These are phyloP conservation scores for Gentiana macrophylla DNA, from an alignment of 257 asterid genomes.

Conservation along the genomic window DNA sequence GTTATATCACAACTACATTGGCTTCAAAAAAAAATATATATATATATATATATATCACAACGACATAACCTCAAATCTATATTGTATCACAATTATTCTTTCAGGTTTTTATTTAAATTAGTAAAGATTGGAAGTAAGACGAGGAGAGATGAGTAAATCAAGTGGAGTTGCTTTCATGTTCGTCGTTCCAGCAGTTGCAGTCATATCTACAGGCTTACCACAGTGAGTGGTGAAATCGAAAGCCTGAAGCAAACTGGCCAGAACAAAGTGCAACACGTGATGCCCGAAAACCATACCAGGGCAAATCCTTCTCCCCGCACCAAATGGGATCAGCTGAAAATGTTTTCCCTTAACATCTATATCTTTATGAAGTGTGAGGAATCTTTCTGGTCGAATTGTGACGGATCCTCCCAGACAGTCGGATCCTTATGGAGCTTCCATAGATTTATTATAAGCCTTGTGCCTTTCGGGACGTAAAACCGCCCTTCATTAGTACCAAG, in stretches of 20 bases:
- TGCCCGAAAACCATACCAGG: slow-evolving; percentile 36
- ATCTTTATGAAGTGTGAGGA: slow-evolving; percentile 23
- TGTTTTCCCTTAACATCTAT: slow-evolving; percentile 30
- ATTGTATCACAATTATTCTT: too few species aligned
- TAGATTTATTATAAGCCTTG: slow-evolving; percentile 28
- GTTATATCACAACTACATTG: too few species aligned
- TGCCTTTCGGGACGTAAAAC: slow-evolving; percentile 29
- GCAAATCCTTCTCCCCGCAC: slow-evolving; percentile 43
- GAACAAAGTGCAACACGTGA: slow-evolving; percentile 32
- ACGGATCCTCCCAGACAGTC: slow-evolving; percentile 33
- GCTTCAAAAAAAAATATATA: too few species aligned
- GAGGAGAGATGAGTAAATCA: slow-evolving; percentile 22
- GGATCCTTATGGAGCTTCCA: slow-evolving; percentile 51
- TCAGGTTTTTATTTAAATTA: too few species aligned
- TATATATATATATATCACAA: too few species aligned
- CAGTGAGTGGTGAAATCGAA: slow-evolving; percentile 21
- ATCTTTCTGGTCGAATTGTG: slow-evolving; percentile 42
- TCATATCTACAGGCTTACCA: slow-evolving; percentile 33
- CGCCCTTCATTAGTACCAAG: slow-evolving; percentile 8
- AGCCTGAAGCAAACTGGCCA: slow-evolving; percentile 48
- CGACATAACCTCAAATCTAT: too few species aligned
- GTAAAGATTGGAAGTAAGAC: slow-evolving; percentile 15
- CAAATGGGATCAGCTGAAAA: slow-evolving; percentile 44
- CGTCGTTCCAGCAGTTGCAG: slow-evolving; percentile 33
- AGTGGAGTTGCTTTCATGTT: slow-evolving; percentile 33